Conservation (phyloP, 1,284 basidiomycete genomes). For the Coriolopsis trogii region DNA sequence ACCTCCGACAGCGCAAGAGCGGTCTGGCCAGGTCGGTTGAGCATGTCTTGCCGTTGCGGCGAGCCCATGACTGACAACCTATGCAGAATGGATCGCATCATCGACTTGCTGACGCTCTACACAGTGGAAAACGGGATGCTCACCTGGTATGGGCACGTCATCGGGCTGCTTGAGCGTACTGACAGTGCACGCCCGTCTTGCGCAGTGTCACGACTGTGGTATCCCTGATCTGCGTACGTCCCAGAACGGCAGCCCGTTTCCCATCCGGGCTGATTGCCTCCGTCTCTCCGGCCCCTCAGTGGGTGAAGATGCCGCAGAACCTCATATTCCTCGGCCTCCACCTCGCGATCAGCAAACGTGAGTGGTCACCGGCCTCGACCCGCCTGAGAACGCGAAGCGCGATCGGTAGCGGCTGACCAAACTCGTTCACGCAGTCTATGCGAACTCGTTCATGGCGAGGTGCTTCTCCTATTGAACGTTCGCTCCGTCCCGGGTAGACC, state of each 20-base stretch:
- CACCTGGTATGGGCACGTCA: conserved; percentile 10
- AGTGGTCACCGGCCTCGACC: neutral
- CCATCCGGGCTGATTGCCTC: neutral
- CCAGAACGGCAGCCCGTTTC: neutral
- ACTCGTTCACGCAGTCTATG: conserved; percentile 8
- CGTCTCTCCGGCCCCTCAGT: conserved; percentile 1
- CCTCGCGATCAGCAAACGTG: conserved; percentile 17
- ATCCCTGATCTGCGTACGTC: conserved; percentile 16
- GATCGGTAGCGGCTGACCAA: neutral
- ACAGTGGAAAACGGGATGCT: conserved; percentile 19
- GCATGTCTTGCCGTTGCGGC: neutral
- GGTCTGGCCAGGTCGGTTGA: conserved; percentile 7
- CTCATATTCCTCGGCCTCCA: conserved; percentile 16
- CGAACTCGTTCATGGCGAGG: conserved; percentile 20
- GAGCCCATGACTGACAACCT: neutral
- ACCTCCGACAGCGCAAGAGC: conserved; percentile 14
- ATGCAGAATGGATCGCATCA: conserved; percentile 15
- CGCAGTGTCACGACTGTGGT: conserved; percentile 11
- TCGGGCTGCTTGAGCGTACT: neutral
- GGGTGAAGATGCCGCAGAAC: conserved; percentile 15
- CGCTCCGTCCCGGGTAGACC: neutral
- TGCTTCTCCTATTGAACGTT: neutral
- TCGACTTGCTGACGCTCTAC: conserved; percentile 8
- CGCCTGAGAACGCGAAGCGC: neutral
- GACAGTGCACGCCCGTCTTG: neutral